A percentile compares a stretch with the other conserved stretches of the same genome.
These are phyloP conservation scores for Aspergillus coremiiformis DNA, from an alignment of 495 filamentous ascomycete species.

Conservation along the genomic window DNA sequence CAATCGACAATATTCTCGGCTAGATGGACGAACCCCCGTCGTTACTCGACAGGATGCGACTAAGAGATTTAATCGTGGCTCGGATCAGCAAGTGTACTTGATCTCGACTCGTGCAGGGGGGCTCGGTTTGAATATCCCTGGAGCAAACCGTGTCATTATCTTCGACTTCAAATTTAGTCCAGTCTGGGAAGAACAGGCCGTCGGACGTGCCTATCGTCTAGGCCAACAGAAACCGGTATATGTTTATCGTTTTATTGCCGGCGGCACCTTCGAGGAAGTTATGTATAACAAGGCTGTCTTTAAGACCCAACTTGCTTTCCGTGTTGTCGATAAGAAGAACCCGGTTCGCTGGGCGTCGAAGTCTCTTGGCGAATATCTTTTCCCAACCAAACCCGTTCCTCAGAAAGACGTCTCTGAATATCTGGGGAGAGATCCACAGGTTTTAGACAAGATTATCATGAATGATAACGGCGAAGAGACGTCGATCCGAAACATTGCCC, in stretches of 20 bases:
- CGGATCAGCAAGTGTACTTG: slow-evolving; percentile 53
- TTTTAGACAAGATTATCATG: slow-evolving; percentile 62
- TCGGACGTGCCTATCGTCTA: slow-evolving; percentile 80
- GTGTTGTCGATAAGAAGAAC: slow-evolving; percentile 80
- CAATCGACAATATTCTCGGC: slow-evolving; percentile 40
- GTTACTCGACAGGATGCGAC: slow-evolving; percentile 48
- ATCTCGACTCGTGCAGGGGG: slow-evolving; percentile 82
- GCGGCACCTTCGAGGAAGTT: slow-evolving; percentile 70
- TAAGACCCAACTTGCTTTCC: slow-evolving; percentile 70
- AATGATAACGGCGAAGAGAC: slow-evolving; percentile 15
- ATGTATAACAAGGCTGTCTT: slow-evolving; percentile 65
- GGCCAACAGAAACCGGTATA: slow-evolving; percentile 78
- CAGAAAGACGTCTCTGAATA: slow-evolving; percentile 47
- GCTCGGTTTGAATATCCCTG: slow-evolving; percentile 71
- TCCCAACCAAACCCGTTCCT: slow-evolving; percentile 44
- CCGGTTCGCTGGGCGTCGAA: slow-evolving; percentile 49
- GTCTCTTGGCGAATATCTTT: slow-evolving; percentile 46
- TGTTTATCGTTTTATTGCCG: slow-evolving; percentile 77
- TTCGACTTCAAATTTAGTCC: slow-evolving; percentile 83
- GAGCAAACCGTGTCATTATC: slow-evolving; percentile 83
- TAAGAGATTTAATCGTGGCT: slow-evolving; percentile 56
- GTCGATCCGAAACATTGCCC: slow-evolving; percentile 45
- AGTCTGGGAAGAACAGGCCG: slow-evolving; percentile 75
- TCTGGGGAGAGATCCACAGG: slow-evolving; percentile 53
- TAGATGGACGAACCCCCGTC: slow-evolving; percentile 58